phyloP scores from a whole-genome alignment of 495 filamentous ascomycete genomes.

The Penicillium taxi region DNA sequence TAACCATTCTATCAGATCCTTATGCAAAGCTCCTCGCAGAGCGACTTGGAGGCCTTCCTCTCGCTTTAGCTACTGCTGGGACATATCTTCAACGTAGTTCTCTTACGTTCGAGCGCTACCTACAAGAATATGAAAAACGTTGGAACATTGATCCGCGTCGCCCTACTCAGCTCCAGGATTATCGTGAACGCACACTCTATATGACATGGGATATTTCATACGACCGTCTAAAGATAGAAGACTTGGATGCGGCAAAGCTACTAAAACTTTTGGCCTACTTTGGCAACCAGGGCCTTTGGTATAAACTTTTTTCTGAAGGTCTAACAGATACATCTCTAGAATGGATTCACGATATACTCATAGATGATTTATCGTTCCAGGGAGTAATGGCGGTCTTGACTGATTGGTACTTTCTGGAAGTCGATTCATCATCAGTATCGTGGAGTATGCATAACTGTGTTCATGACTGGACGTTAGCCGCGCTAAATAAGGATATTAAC shows the following conservation, averaged over 20 bases:
- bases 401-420: neutral
- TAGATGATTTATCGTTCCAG: neutral
- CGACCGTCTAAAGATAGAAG: neutral
- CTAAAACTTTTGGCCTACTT: conserved; percentile 1
- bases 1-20: neutral
- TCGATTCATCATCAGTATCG: neutral
- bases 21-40: neutral
- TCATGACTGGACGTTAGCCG: neutral
- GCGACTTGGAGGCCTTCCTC: neutral
- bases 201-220: conserved; percentile 1
- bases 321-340: neutral
- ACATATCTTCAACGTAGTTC: no score
- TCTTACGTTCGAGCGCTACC: no score
- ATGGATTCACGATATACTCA: neutral
- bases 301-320: neutral
- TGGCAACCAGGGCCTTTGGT: neutral
- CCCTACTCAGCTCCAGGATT: neutral
- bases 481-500: neutral
- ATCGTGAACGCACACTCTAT: neutral
- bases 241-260: neutral
- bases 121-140: no score
- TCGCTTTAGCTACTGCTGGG: no score
- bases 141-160: neutral
- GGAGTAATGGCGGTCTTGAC: neutral
- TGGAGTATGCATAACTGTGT: conserved; percentile 1